phyloP scores from a whole-genome alignment of 176 grass and related monocot genomes.

The Cenchrus purpureus region DNA sequence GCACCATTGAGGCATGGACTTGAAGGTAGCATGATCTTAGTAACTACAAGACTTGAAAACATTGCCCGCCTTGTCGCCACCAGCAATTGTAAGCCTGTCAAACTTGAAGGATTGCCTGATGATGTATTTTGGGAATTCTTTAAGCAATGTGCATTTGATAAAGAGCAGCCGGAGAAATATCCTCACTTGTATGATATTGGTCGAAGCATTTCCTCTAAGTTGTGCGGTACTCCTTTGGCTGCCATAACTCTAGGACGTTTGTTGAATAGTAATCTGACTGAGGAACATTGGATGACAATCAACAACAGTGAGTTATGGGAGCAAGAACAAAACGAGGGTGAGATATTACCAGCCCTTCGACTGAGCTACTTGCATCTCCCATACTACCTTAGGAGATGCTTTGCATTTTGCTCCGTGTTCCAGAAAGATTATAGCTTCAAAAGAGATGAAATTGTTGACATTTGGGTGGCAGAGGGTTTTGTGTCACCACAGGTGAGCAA shows the following conservation, averaged over 20 bases:
- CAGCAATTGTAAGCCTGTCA: not conserved
- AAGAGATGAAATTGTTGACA: not conserved
- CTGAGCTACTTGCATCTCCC: slow-evolving; percentile 56
- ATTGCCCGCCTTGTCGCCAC: not conserved
- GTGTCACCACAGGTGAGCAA: slow-evolving; percentile 4
- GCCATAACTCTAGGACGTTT: slow-evolving; percentile 47
- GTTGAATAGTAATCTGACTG: not conserved
- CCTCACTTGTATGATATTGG: not conserved
- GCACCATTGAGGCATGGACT: not conserved
- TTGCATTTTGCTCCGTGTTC: slow-evolving; percentile 42
- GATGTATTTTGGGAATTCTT: slow-evolving; percentile 24
- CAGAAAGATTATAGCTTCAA: slow-evolving; percentile 25
- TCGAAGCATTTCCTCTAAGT: slow-evolving; percentile 5
- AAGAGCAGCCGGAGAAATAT: not conserved
- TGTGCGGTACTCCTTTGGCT: slow-evolving; percentile 39
- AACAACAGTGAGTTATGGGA: slow-evolving; percentile 42
- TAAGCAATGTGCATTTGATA: slow-evolving; percentile 27
- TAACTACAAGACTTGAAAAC: slow-evolving; percentile 14
- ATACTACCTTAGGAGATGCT: slow-evolving; percentile 41
- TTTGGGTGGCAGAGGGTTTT: not conserved
- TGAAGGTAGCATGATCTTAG: slow-evolving; percentile 42
- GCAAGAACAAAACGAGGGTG: slow-evolving; percentile 7
- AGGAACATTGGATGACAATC: slow-evolving; percentile 19
- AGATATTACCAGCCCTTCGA: slow-evolving; percentile 43
- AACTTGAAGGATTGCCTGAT: not conserved